Percentiles rank a stretch among this genome's conserved stretches.
These are phyloP conservation scores for Chrysosporium queenslandicum DNA, from an alignment of 2,329 filamentous ascomycete genomes.

Conservation along the genomic window DNA sequence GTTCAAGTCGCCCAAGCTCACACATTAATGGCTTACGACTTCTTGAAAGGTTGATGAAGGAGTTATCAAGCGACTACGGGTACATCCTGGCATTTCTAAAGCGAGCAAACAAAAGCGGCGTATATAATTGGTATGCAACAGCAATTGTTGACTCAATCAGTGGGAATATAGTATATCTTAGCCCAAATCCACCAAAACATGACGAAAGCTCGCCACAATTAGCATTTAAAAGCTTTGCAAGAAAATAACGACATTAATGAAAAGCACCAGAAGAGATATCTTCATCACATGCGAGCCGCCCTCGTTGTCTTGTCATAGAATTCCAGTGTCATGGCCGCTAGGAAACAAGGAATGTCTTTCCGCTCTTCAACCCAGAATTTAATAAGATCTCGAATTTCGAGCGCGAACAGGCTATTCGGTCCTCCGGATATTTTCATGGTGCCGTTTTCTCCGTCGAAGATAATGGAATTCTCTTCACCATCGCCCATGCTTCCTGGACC, in stretches of 20 bases:
- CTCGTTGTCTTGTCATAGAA: slow-evolving; percentile 62
- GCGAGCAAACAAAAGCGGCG: not conserved
- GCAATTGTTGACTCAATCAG: not conserved
- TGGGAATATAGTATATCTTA: not conserved
- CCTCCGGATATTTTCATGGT: slow-evolving; percentile 98
- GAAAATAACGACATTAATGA: not conserved
- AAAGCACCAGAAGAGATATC: not conserved
- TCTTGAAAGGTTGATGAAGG: slow-evolving; percentile 5
- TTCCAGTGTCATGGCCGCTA: slow-evolving; percentile 83
- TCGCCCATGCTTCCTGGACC: slow-evolving; percentile 38
- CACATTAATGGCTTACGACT: slow-evolving; percentile 14
- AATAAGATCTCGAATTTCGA: slow-evolving; percentile 74
- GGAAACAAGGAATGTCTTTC: slow-evolving; percentile 85
- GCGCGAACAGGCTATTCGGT: slow-evolving; percentile 73
- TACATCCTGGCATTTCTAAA: not conserved
- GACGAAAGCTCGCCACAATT: not conserved
- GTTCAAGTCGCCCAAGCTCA: slow-evolving; percentile 13
- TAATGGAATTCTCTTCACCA: slow-evolving; percentile 48
- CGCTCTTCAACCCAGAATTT: slow-evolving; percentile 93
- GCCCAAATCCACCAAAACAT: not conserved
- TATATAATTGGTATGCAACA: not conserved
- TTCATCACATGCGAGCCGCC: slow-evolving; percentile 24
- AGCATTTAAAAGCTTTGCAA: not conserved
- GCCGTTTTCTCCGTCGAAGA: slow-evolving; percentile 86
- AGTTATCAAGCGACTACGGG: not conserved